Conservation (phyloP, 2,329 filamentous ascomycete genomes). For the Dothideomycetes sp. region DNA sequence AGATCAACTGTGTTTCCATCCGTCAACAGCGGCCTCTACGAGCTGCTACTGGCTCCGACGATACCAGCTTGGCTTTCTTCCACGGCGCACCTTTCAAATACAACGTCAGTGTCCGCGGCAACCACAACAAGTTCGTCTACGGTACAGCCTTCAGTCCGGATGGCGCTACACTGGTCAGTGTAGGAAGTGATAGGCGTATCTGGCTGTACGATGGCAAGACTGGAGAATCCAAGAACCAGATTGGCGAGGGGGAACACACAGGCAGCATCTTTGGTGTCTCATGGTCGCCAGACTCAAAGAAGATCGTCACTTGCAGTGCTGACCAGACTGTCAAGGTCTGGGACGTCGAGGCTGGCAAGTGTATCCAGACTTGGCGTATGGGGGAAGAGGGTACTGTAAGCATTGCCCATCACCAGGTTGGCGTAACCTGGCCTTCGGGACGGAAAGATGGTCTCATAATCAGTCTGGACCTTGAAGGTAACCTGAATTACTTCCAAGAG, state of each 20-base stretch:
- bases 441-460: conserved; percentile 81
- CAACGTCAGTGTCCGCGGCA: conserved; percentile 65
- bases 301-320: conserved; percentile 81
- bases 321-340: conserved; percentile 93
- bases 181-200: conserved; percentile 85
- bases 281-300: conserved; percentile 79
- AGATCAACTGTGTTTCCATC: conserved; percentile 85
- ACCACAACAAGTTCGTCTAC: conserved; percentile 84
- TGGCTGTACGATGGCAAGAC: conserved; percentile 96
- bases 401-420: conserved; percentile 81
- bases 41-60: conserved; percentile 84
- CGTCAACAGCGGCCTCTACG: conserved; percentile 82
- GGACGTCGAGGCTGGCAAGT: conserved; percentile 74
- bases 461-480: conserved; percentile 77
- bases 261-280: conserved; percentile 89
- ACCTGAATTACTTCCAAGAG: conserved; percentile 81
- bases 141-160: conserved; percentile 85
- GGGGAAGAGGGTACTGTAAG: conserved; percentile 63
- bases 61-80: conserved; percentile 82
- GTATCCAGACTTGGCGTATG: conserved; percentile 74
- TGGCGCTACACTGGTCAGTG: conserved; percentile 70
- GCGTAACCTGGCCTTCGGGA: conserved; percentile 79
- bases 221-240: conserved; percentile 66
- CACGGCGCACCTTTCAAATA: conserved; percentile 96
- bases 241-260: conserved; percentile 77